These are phyloP conservation scores for Cryptosporidium ubiquitum DNA, from an alignment of 169 alveolate species.

Conservation along the genomic window DNA sequence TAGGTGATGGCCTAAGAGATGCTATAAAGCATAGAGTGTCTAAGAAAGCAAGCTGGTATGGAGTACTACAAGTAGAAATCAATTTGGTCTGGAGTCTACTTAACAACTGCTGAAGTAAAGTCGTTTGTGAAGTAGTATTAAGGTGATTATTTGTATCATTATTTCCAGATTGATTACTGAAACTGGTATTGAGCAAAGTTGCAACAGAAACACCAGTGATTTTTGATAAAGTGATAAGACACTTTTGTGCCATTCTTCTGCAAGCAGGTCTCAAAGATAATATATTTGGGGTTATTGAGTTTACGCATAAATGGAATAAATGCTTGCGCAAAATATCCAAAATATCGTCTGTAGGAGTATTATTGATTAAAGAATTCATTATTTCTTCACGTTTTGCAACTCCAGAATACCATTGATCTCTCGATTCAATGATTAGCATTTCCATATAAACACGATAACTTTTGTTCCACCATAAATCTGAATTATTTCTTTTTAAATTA, in stretches of 20 bases:
- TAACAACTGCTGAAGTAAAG: slow-evolving; percentile 38
- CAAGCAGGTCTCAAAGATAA: slow-evolving; percentile 57
- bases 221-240: slow-evolving; percentile 27
- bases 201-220: slow-evolving; percentile 58
- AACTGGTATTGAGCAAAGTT: slow-evolving; percentile 39
- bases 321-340: slow-evolving; percentile 20
- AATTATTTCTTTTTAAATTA: neutral
- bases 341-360: slow-evolving; percentile 18
- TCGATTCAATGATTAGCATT: slow-evolving; percentile 46
- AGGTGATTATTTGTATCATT: neutral
- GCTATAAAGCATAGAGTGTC: slow-evolving; percentile 64
- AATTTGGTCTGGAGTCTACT: slow-evolving; percentile 72
- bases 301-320: slow-evolving; percentile 31
- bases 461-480: slow-evolving; percentile 40
- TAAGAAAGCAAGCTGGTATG: slow-evolving; percentile 62
- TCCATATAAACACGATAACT: slow-evolving; percentile 57
- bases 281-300: slow-evolving; percentile 45
- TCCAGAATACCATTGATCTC: slow-evolving; percentile 18
- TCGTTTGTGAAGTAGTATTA: slow-evolving; percentile 14
- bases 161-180: neutral
- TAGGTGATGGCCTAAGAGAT: slow-evolving; percentile 52
- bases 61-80: slow-evolving; percentile 61
- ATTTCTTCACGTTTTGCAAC: slow-evolving; percentile 12
- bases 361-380: neutral
- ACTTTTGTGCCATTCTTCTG: slow-evolving; percentile 72